Percentiles rank a stretch among this genome's conserved stretches.
Conservation (phyloP, 2,329 filamentous ascomycete genomes). For the Pseudocercospora musae region DNA sequence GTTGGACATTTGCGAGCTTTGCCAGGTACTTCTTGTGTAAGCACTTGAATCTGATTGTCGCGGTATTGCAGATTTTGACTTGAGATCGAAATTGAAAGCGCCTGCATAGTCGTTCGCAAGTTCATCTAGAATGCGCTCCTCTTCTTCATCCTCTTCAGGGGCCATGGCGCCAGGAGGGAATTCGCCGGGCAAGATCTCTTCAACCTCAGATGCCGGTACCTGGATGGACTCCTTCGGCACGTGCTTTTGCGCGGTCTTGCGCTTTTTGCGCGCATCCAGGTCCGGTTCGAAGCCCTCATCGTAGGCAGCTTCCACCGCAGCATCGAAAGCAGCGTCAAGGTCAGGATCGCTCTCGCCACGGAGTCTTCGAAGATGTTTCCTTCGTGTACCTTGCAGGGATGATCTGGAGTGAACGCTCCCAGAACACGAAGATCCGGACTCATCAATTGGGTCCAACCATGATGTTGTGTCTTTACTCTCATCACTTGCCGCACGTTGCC, state of each 20-base stretch:
- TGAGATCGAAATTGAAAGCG: conserved; percentile 72
- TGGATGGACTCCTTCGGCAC: conserved; percentile 24
- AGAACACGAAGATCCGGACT: conserved; percentile 73
- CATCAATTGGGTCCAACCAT: conserved; percentile 62
- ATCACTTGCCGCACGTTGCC: conserved; percentile 15
- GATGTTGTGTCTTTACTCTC: conserved; percentile 31
- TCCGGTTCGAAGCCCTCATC: conserved; percentile 83
- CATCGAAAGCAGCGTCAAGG: conserved; percentile 90
- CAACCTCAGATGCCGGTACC: conserved; percentile 24
- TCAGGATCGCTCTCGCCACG: conserved; percentile 80
- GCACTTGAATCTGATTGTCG: conserved; percentile 80
- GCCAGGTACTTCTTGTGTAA: conserved; percentile 73
- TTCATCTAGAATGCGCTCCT: conserved; percentile 66
- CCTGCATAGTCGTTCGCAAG: conserved; percentile 78
- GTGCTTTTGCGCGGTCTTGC: conserved; percentile 19
- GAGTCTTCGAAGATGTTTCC: conserved; percentile 65
- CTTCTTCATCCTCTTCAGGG: conserved; percentile 43
- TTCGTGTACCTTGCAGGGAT: conserved; percentile 64
- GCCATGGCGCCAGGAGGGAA: conserved; percentile 12
- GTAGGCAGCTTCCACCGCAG: conserved; percentile 93
- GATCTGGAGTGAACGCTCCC: conserved; percentile 68
- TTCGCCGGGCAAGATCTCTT: conserved; percentile 21
- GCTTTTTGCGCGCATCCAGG: conserved; percentile 45
- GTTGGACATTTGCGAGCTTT: conserved; percentile 61
- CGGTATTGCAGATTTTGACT: conserved; percentile 65